Conservation (phyloP, 768 basidiomycete genomes). For the Holtermannia corniformis region DNA sequence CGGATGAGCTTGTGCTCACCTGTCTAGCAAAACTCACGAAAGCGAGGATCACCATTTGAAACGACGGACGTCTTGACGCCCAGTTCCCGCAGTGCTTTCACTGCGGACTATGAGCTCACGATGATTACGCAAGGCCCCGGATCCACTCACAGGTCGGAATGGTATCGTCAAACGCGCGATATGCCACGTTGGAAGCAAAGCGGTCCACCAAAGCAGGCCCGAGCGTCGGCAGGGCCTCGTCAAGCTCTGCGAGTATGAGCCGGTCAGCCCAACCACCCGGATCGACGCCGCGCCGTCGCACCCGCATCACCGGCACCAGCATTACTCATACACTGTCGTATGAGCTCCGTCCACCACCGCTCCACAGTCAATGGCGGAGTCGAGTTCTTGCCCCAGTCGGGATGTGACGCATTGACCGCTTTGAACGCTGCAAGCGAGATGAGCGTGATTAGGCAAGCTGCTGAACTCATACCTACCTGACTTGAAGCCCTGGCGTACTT, state of each 20-base stretch:
- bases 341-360: conserved; percentile 37
- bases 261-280: not conserved
- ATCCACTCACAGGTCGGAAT: conserved; percentile 18
- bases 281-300: conserved; percentile 1
- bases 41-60: conserved; percentile 38
- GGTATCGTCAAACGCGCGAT: conserved; percentile 33
- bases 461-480: conserved; percentile 16
- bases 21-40: conserved; percentile 18
- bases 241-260: conserved; percentile 10
- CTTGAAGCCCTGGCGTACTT: conserved; percentile 28
- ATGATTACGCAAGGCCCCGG: not conserved
- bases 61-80: conserved; percentile 28
- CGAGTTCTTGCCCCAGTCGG: conserved; percentile 30
- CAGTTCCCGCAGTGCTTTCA: conserved; percentile 15
- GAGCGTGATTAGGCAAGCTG: not conserved
- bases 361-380: conserved; percentile 21
- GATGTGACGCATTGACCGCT: conserved; percentile 12
- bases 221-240: conserved; percentile 10
- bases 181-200: conserved; percentile 33
- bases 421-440: conserved; percentile 23
- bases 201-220: conserved; percentile 25
- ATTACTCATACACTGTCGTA: conserved; percentile 20
- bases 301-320: conserved; percentile 23
- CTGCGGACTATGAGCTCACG: conserved; percentile 11
- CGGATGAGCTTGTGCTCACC: not conserved